Evolutionary conservation across 495 filamentous ascomycete species (phyloP).

Genomic region (Aspergillus conjunctus): DNA sequence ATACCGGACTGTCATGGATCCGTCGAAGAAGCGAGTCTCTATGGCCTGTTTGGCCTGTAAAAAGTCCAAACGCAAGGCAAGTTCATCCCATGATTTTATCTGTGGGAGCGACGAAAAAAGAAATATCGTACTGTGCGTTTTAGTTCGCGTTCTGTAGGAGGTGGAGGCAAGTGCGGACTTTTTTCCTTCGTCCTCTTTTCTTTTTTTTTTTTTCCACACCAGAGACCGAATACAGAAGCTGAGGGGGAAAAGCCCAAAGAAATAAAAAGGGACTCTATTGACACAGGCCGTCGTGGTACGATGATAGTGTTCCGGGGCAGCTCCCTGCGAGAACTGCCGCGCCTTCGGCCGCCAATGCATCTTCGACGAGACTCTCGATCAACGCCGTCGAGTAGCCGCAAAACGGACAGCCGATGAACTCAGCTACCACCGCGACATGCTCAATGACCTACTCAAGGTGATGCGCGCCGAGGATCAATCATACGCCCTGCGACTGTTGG

Average conservation of each 20-base stretch:
- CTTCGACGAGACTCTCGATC: constrained; percentile 52
- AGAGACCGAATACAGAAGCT: background rate
- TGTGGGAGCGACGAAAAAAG: background rate
- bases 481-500: constrained; percentile 34
- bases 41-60: constrained; percentile 52
- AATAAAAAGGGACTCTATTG: constrained; percentile 2
- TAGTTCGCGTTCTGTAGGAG: background rate
- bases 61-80: constrained; percentile 50
- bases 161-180: background rate
- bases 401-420: constrained; percentile 51
- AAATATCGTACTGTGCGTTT: background rate
- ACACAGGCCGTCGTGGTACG: background rate
- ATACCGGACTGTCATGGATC: constrained; percentile 14
- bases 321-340: constrained; percentile 48
- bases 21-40: constrained; percentile 48
- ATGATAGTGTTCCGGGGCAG: constrained; percentile 43
- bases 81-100: constrained; percentile 4
- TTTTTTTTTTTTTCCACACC: background rate
- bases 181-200: background rate
- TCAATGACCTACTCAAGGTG: constrained; percentile 43
- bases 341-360: constrained; percentile 44
- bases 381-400: constrained; percentile 51
- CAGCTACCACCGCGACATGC: constrained; percentile 45
- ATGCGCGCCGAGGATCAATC: constrained; percentile 39
- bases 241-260: background rate